Evolutionary conservation across 2,329 filamentous ascomycete species (phyloP).

Genomic region (Aspergillus sp.): DNA sequence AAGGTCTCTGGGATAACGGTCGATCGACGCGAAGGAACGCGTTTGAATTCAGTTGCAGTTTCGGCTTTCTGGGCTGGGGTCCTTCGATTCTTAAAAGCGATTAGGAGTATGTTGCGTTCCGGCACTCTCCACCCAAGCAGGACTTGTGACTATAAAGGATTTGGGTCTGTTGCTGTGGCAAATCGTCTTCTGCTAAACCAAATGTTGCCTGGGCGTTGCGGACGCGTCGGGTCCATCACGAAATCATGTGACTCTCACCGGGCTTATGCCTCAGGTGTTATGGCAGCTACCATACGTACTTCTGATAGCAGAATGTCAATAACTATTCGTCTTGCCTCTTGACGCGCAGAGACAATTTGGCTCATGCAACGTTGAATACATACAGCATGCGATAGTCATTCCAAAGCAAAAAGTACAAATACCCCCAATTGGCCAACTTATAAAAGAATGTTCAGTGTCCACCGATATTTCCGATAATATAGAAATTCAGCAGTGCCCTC

Average conservation of each 20-base stretch:
- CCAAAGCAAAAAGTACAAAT: not conserved
- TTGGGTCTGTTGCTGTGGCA: conserved; percentile 16
- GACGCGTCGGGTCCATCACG: conserved; percentile 31
- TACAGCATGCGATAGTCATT: no score
- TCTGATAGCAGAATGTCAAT: not conserved
- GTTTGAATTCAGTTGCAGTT: conserved; percentile 9
- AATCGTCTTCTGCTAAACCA: conserved; percentile 4
- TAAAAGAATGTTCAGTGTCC: not conserved
- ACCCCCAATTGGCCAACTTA: not conserved
- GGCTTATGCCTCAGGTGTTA: not conserved
- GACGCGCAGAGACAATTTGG: no score
- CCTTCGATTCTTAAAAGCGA: not conserved
- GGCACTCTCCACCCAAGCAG: not conserved
- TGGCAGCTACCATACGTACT: not conserved
- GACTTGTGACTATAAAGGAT: not conserved
- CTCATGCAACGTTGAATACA: no score
- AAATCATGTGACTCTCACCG: conserved; percentile 25
- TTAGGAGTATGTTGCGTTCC: not conserved
- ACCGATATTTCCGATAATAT: not conserved
- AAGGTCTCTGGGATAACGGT: not conserved
- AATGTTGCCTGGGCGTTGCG: conserved; percentile 3
- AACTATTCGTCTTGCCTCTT: no score
- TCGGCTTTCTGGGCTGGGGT: not conserved
- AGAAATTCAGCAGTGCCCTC: not conserved
- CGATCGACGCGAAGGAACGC: conserved; percentile 8